A percentile compares a stretch with the other conserved stretches of the same genome.
phyloP scores from a whole-genome alignment of 495 filamentous ascomycete species.

The Penicillium malachiteum region DNA sequence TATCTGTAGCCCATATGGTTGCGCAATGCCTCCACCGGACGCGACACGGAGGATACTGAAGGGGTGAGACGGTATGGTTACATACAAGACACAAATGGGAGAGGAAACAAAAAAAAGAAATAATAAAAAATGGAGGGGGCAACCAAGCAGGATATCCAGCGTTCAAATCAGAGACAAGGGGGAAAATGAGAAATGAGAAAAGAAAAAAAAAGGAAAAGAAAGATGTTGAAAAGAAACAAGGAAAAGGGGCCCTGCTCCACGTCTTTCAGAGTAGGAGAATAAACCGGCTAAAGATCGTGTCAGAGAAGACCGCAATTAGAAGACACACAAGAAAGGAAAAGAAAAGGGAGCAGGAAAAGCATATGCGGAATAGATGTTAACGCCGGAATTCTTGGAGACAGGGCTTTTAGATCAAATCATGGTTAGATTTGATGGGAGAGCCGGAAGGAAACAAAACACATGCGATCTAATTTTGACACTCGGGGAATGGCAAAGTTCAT shows the following conservation, averaged over 20 bases:
- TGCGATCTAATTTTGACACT: constrained; percentile 41
- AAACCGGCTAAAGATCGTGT: constrained; percentile 48
- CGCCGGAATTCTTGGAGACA: constrained; percentile 42
- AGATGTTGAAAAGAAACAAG: constrained; percentile 10
- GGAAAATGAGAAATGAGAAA: constrained; percentile 17
- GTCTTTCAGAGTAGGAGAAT: constrained; percentile 39
- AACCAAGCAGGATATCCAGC: constrained; percentile 46
- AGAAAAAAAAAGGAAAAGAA: constrained; percentile 14
- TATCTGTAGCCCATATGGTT: constrained; percentile 29
- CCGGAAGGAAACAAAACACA: constrained; percentile 27
- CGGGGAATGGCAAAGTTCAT: constrained; percentile 37
- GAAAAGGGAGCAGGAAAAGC: constrained; percentile 11
- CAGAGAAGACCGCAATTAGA: constrained; percentile 31
- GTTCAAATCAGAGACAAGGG: constrained; percentile 30
- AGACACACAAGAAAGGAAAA: constrained; percentile 20
- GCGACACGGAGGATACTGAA: constrained; percentile 32
- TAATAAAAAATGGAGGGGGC: constrained; percentile 11
- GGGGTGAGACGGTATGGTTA: constrained; percentile 39
- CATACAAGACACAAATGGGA: constrained; percentile 34
- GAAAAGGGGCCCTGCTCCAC: constrained; percentile 34
- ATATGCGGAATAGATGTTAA: constrained; percentile 41
- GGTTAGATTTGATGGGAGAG: constrained; percentile 28
- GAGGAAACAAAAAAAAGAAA: constrained; percentile 12
- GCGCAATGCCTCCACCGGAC: constrained; percentile 29
- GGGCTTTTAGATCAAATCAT: constrained; percentile 29